These are phyloP conservation scores for Stevia rebaudiana DNA, from an alignment of 140 eudicot genomes.

Conservation along the genomic window DNA sequence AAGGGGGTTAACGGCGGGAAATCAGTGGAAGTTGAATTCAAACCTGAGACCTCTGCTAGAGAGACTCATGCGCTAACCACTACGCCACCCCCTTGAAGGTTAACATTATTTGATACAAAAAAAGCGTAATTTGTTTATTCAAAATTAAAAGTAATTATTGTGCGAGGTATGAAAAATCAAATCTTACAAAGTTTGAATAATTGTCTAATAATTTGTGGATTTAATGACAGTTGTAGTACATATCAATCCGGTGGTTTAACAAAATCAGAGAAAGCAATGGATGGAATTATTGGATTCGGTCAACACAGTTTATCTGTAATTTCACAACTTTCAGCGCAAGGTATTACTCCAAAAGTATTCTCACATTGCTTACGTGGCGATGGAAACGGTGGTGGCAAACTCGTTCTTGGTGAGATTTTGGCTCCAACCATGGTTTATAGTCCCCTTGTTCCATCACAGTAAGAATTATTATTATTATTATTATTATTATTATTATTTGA, in stretches of 20 bases:
- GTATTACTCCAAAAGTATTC: constrained; percentile 79
- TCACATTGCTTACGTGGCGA: constrained; percentile 90
- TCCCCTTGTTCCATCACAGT: constrained; percentile 93
- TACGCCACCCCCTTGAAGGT: too few relatives aligned
- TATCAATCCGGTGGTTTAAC: constrained; percentile 74
- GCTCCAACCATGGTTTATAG: constrained; percentile 81
- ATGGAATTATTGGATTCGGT: constrained; percentile 89
- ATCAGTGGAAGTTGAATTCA: too few relatives aligned
- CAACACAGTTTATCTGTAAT: constrained; percentile 64
- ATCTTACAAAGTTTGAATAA: neutral
- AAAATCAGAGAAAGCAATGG: constrained; percentile 63
- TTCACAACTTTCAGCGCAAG: constrained; percentile 70
- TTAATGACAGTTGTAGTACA: constrained; percentile 73
- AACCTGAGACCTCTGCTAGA: too few relatives aligned
- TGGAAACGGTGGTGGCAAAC: constrained; percentile 82
- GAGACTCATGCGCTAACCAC: too few relatives aligned
- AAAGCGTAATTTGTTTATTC: neutral
- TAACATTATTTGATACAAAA: neutral
- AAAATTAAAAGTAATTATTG: neutral
- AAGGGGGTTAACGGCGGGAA: too few relatives aligned
- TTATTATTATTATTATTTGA: neutral
- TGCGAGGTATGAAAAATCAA: neutral
- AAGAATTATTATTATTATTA: constrained; percentile 22
- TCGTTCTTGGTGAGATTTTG: constrained; percentile 91
- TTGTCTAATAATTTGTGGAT: constrained; percentile 4